Evolutionary conservation across 257 asterid species (phyloP).

Genomic region (Nicotiana obtusifolia): DNA sequence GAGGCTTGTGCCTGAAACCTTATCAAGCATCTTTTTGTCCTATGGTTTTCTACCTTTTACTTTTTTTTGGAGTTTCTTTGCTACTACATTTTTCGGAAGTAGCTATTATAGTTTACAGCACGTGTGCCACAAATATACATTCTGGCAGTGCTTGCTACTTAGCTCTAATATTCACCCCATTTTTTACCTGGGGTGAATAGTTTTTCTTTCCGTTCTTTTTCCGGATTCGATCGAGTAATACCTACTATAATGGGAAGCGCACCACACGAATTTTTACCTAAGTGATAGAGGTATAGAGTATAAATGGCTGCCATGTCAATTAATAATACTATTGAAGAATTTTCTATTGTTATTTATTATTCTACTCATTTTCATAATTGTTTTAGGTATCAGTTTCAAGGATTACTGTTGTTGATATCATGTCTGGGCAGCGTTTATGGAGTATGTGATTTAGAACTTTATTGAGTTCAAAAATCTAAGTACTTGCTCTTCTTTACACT

Average conservation of each 20-base stretch:
- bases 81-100: background rate
- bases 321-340: background rate
- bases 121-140: background rate
- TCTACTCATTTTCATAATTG: background rate
- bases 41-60: background rate
- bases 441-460: no score
- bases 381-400: background rate
- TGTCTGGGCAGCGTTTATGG: background rate
- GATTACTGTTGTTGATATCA: background rate
- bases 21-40: no score
- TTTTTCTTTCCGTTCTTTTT: no score
- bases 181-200: background rate
- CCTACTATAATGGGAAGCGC: no score
- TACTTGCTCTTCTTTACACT: no score
- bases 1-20: background rate
- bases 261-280: no score
- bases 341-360: background rate
- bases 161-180: background rate
- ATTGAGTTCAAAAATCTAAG: no score
- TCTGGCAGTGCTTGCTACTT: background rate
- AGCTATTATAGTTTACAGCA: background rate
- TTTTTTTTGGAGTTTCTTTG: background rate
- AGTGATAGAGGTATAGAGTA: background rate
- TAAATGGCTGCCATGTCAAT: background rate
- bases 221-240: no score